Conservation (phyloP, 192 early-diverging fungal species). For the Backusella parvicylindrica region DNA sequence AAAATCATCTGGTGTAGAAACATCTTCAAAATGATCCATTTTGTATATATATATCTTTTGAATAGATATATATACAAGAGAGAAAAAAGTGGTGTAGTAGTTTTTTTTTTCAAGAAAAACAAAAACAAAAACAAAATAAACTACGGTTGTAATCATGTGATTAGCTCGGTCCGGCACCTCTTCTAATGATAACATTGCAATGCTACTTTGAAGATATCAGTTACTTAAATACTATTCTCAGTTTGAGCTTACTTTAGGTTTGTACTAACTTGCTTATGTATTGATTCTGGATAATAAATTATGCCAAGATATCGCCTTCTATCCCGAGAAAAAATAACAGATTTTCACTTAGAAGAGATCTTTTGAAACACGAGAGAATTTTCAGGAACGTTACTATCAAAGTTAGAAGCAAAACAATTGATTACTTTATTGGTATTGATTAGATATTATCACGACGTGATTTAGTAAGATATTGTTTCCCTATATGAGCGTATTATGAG, state of each 20-base stretch:
- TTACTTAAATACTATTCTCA: too few species aligned
- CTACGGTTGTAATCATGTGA: background rate
- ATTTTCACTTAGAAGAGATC: background rate
- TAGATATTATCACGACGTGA: background rate
- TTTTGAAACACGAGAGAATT: background rate
- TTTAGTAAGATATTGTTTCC: background rate
- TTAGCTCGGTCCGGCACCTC: background rate
- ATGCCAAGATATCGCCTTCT: background rate
- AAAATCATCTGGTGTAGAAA: slow-evolving; percentile 43
- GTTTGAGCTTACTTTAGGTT: too few species aligned
- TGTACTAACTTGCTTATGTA: background rate
- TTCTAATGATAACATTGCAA: background rate
- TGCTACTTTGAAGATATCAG: too few species aligned
- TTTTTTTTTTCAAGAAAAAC: background rate
- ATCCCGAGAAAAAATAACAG: background rate
- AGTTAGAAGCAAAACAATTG: background rate
- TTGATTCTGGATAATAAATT: background rate
- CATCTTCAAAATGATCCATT: slow-evolving; percentile 36
- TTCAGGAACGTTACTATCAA: background rate
- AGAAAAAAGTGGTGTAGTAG: background rate
- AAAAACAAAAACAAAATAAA: background rate
- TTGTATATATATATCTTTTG: background rate
- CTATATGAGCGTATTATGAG: too few species aligned
- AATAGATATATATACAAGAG: background rate
- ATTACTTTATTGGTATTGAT: background rate